Evolutionary conservation across 108 stramenopile genomes (phyloP).

Genomic region (Skeletonema costatum): DNA sequence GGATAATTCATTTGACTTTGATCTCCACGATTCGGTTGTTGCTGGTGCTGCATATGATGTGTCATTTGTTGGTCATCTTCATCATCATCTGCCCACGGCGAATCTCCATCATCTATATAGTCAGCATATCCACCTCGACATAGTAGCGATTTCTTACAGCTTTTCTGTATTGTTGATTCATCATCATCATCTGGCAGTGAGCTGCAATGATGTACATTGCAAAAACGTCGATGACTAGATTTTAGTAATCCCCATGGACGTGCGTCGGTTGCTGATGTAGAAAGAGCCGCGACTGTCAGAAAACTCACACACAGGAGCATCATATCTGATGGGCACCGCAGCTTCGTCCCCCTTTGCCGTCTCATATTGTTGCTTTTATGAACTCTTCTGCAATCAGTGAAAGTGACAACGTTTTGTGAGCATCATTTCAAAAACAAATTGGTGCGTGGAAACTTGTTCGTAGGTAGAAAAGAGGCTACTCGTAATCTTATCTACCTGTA

Average conservation of each 20-base stretch:
- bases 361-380: neutral
- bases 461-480: neutral
- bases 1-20: slow-evolving; percentile 1
- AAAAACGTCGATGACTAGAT: neutral
- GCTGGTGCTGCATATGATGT: slow-evolving; percentile 7
- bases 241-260: neutral
- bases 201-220: neutral
- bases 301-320: neutral
- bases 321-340: neutral
- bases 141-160: neutral
- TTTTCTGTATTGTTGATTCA: neutral
- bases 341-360: neutral
- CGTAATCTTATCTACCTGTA: neutral
- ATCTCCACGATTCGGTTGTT: slow-evolving; percentile 3
- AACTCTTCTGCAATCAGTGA: too few relatives aligned
- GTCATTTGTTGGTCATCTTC: slow-evolving; percentile 1
- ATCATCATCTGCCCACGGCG: slow-evolving; percentile 10
- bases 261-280: neutral
- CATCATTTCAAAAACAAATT: too few relatives aligned
- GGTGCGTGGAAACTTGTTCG: neutral
- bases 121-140: slow-evolving; percentile 38
- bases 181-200: neutral
- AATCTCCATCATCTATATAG: slow-evolving; percentile 34
- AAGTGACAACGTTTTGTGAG: too few relatives aligned
- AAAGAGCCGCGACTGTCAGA: neutral